Conservation (phyloP, 345 rosid species). For the Moricandia arvensis region DNA sequence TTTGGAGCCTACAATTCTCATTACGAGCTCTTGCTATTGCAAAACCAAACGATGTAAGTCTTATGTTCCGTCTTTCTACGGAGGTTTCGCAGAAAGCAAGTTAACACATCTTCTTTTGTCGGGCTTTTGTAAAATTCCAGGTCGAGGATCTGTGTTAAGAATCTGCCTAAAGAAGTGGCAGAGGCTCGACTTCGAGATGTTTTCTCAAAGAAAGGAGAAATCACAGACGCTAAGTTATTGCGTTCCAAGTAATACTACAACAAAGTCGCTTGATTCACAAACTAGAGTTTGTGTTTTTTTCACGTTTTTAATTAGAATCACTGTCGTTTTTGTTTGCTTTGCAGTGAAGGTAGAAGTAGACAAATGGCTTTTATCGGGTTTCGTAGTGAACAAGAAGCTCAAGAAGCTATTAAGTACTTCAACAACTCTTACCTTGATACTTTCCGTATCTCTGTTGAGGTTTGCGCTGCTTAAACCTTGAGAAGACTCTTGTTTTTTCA, state of each 20-base stretch:
- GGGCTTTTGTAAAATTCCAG: constrained; percentile 29
- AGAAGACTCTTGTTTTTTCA: neutral
- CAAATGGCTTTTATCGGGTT: constrained; percentile 87
- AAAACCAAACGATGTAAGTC: constrained; percentile 30
- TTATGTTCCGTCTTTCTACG: neutral
- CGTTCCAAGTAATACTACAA: constrained; percentile 54
- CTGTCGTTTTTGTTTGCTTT: constrained; percentile 1
- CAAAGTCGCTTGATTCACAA: neutral
- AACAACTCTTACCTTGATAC: constrained; percentile 67
- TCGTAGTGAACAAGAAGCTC: constrained; percentile 68
- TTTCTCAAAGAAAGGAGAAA: constrained; percentile 80
- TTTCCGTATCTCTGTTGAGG: constrained; percentile 74
- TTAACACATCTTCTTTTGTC: neutral
- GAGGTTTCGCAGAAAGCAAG: neutral
- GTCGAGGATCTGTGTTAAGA: constrained; percentile 89
- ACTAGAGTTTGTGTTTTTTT: neutral
- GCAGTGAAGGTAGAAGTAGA: constrained; percentile 81
- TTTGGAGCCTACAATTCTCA: constrained; percentile 6
- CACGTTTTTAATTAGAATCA: neutral
- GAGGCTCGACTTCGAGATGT: constrained; percentile 67
- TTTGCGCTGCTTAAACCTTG: constrained; percentile 15
- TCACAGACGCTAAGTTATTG: constrained; percentile 74
- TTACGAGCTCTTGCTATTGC: constrained; percentile 1
- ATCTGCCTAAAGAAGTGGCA: constrained; percentile 60
- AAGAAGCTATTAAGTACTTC: constrained; percentile 77